Evolutionary conservation across 306 rosid genomes (phyloP).

Genomic region (Corylus heterophylla): DNA sequence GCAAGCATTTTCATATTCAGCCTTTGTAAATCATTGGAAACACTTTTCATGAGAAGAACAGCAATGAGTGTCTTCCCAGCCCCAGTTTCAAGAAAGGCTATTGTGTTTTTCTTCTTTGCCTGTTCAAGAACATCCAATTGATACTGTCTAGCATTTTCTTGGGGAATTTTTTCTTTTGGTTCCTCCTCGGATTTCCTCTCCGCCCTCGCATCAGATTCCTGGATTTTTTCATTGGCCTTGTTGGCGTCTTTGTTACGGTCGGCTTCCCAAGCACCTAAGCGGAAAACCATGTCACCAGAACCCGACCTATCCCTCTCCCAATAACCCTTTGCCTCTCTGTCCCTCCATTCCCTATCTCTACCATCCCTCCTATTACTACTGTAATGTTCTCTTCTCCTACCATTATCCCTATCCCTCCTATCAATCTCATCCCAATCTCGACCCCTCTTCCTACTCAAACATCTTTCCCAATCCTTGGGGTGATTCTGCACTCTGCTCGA

Average conservation of each 20-base stretch:
- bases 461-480: conserved; percentile 50
- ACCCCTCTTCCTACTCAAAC: conserved; percentile 57
- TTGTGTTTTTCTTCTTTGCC: conserved; percentile 84
- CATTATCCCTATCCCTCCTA: conserved; percentile 58
- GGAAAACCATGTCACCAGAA: conserved; percentile 66
- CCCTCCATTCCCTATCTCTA: conserved; percentile 68
- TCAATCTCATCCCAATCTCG: conserved; percentile 73
- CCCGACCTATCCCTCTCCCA: conserved; percentile 93
- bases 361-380: conserved; percentile 58
- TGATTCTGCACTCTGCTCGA: conserved; percentile 44
- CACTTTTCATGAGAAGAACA: conserved; percentile 81
- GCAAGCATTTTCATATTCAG: conserved; percentile 78
- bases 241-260: conserved; percentile 54
- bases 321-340: conserved; percentile 71
- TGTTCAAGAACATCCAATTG: conserved; percentile 98
- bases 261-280: conserved; percentile 68
- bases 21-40: conserved; percentile 57
- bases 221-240: conserved; percentile 40
- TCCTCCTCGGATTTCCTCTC: conserved; percentile 55
- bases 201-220: conserved; percentile 48
- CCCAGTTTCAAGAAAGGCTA: conserved; percentile 98
- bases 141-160: conserved; percentile 89
- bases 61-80: conserved; percentile 99
- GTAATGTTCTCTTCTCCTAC: conserved; percentile 60
- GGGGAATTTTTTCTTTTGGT: conserved; percentile 59